Base-by-base conservation (phyloP, 257 asterid genomes). In the Anisodus tanguticus region DNA sequence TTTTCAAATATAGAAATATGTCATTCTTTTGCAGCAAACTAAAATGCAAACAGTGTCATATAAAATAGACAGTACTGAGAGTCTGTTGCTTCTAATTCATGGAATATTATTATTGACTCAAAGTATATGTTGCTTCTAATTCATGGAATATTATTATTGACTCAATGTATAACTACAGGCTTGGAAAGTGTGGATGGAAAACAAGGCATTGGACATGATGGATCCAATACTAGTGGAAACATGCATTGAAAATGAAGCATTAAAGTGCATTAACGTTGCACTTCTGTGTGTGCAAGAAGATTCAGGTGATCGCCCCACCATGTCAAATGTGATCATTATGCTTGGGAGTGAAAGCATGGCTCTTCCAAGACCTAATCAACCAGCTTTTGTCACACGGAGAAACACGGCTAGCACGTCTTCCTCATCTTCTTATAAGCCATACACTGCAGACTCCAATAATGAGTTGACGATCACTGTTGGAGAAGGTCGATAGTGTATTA, bases 241-340 rank as follows among this genome's bases (percentile, higher is more conserved):
- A 11, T 67, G 85, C 70, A 66, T 70, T 31, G 22, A n/a, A 58
- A 22, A 26, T 9, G 83, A 85, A 70, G 80, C 83, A 2, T 5
- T 79, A 12, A 85, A 63, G 49, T 85, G 88, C 84, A 81, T 88
- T 9, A 80, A 83, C 58, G 62, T 88, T n/a, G 88, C 86, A 1
- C 84, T 88, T 1, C 15, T 88, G 62, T 88, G 90, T 31, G 88
- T 88, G 37, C 85, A 85, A 39, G 88, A 85, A 80, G 87, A 88
- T 66, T 85, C 88, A 2, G 10, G 10, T 10, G 79, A 85, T 64
- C 85, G 90, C 11, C 88, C 88, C 43, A 72, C 90, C 60, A 85
- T 85, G 88, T 53, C 87, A 5, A 47, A 72, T 17, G 87, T 88
- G 8, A 63, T 88, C 17, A 8, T 19, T 16, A 85, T 88, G 90